Percentiles rank a stretch among this genome's conserved stretches.
Conservation (phyloP, 805 yeast species). For the Candida endomychidarum region DNA sequence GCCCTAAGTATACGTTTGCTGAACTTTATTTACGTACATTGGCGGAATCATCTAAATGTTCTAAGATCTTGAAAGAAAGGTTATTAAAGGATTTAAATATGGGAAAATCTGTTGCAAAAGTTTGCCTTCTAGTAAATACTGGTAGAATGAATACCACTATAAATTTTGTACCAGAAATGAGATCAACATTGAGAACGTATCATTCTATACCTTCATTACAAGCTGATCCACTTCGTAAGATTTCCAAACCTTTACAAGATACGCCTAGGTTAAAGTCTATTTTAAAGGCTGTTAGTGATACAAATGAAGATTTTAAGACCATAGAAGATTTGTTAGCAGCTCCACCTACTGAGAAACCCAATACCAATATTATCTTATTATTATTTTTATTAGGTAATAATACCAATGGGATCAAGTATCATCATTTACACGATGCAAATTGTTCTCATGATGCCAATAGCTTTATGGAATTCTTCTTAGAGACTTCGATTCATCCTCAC, state of each 20-base stretch:
- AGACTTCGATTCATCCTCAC: slow-evolving; percentile 56
- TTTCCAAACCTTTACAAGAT: slow-evolving; percentile 79
- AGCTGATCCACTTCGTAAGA: slow-evolving; percentile 52
- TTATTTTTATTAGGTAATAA: slow-evolving; percentile 72
- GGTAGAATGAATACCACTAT: slow-evolving; percentile 95
- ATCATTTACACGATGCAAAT: slow-evolving; percentile 20
- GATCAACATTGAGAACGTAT: slow-evolving; percentile 86
- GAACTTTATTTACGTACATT: slow-evolving; percentile 80
- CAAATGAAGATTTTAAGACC: slow-evolving; percentile 45
- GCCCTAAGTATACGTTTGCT: slow-evolving; percentile 66
- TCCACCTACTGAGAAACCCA: slow-evolving; percentile 42
- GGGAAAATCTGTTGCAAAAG: slow-evolving; percentile 73
- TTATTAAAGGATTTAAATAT: slow-evolving; percentile 58
- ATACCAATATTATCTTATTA: slow-evolving; percentile 65
- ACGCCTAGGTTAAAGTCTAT: slow-evolving; percentile 92
- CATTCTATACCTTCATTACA: slow-evolving; percentile 92
- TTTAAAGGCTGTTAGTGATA: slow-evolving; percentile 82
- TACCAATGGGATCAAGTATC: slow-evolving; percentile 50
- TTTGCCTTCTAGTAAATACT: slow-evolving; percentile 82
- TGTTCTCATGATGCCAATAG: slow-evolving; percentile 31
- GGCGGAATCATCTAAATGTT: slow-evolving; percentile 79
- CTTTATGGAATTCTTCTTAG: slow-evolving; percentile 74
- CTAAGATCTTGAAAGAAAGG: slow-evolving; percentile 79
- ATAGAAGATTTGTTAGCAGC: slow-evolving; percentile 45
- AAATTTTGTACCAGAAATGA: slow-evolving; percentile 93